Evolutionary conservation across 129 eudicot species (phyloP), one percentile per base, ranked within the genome.

Genomic region (Flaveria trinervia): DNA sequence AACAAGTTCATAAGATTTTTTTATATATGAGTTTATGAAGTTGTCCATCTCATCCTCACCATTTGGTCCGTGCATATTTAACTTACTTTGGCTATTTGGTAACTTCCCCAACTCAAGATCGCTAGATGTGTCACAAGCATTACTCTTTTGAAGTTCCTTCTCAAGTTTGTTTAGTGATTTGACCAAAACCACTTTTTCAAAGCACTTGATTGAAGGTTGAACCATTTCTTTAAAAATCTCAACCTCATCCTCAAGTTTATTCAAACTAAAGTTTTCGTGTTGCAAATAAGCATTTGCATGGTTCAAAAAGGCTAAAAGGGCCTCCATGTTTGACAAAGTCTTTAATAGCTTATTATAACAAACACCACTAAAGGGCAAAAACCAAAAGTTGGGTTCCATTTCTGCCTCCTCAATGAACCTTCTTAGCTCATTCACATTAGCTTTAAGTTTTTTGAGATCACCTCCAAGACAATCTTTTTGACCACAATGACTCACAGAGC

Each of bases 381-480:
- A 84, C 99, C 97, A 95, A 74, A 95, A 95, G 57, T 88, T 85
- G 71, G 99, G 99, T 81, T 95, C 99, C 64, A 80, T 80, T 77
- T 87, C 92, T 51, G 97, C 97, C 82, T 95, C 96, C 78, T 59
- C 85, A 39, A 81, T 83, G 70, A 84, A 77, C 72, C 85, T 91
- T 48, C 83, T 80, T 17, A 94, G 86, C 84, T 91, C 87, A 69
- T 44, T 82, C 54, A 89, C 72, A 9, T 85, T 79, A 15, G 22
- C 59, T 74, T 83, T 91, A 41, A 95, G 74, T 75, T 45, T 77
- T 77, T 74, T 81, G 49, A 59, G 68, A 11, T 79, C 83, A 44
- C 81, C 85, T 54, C 14, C 73, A 16, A 74, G 50, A 4, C 67
- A 55, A 1, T 54, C 51, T 43, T 70, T 84, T 57, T 69, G 23